Evolutionary conservation across 106 monocot genomes (phyloP).

Genomic region (Dendrobium huoshanense): DNA sequence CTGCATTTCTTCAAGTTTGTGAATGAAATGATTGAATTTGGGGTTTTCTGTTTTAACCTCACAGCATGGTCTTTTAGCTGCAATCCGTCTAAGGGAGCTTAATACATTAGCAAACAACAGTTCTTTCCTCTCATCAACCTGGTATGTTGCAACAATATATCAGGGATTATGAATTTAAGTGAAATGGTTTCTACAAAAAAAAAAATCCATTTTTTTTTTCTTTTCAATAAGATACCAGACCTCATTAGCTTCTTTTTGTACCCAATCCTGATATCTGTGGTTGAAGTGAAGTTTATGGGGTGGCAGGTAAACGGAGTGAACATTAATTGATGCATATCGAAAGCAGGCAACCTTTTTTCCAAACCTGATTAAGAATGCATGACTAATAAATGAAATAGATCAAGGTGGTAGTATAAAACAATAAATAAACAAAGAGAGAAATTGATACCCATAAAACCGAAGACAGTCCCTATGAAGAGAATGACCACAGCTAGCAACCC

Average conservation of each 20-base stretch:
- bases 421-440: slow-evolving; percentile 7
- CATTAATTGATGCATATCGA: slow-evolving; percentile 76
- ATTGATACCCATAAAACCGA: slow-evolving; percentile 85
- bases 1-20: slow-evolving; percentile 49
- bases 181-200: neutral
- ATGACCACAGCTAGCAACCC: slow-evolving; percentile 95
- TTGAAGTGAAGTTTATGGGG: slow-evolving; percentile 74
- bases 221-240: slow-evolving; percentile 20
- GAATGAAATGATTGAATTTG: slow-evolving; percentile 28
- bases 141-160: slow-evolving; percentile 14
- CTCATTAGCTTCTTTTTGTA: slow-evolving; percentile 79
- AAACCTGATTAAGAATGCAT: slow-evolving; percentile 35
- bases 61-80: slow-evolving; percentile 21
- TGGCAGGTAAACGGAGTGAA: slow-evolving; percentile 78
- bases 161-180: neutral
- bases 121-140: slow-evolving; percentile 48
- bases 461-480: slow-evolving; percentile 96
- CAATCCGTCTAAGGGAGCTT: slow-evolving; percentile 29
- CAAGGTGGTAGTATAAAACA: neutral
- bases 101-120: slow-evolving; percentile 56
- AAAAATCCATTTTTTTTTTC: neutral
- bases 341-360: slow-evolving; percentile 96
- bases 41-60: slow-evolving; percentile 3
- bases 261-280: slow-evolving; percentile 54
- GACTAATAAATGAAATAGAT: neutral